Base-by-base conservation (phyloP, 1,284 basidiomycete genomes). In the Leccinum solheimii region DNA sequence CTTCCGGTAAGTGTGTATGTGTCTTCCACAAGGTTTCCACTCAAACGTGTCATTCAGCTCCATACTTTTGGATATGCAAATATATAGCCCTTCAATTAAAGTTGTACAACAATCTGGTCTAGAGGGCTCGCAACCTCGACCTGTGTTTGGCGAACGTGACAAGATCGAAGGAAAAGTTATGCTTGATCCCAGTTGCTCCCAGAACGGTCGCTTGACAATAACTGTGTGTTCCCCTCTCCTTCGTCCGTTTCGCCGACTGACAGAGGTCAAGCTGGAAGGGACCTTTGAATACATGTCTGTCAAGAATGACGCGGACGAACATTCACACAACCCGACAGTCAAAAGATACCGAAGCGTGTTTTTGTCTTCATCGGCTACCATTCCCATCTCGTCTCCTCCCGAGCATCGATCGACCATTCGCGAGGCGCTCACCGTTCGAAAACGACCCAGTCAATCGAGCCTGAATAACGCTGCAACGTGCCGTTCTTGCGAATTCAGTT, bases 91-190 rank as follows among this genome's bases (percentile, higher is more conserved):
- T 11, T 84, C 81, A 11, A 75, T 87, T 16, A 86, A 83, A 71
- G 72, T 81, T 36, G 73, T 78, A 23, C 77, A 79, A 34, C 76
- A 75, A 26, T 69, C 74, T 57, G 75, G 70, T 30, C 72, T 74
- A 50, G 73, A 72, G 27, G 68, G 60, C 40, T 71, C 72, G 27
- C 80, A 79, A 13, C 76, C 81, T 27, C 66, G 82, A 19, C 84
- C 87, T 2, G 83, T 88, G 13, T 89, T 86, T 65, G 79, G 81
- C 40, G 81, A 85, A 59, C 80, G 82, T 54, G 85, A 88, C 69
- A 80, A 78, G 63, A 77, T 89, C n/a, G 76, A 79, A 63, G 87
- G 87, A 40, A 82, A 79, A 57, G 78, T 89, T 23, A 77, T 80
- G 16, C 77, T 90, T 7, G 83, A 86, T 65, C 77, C 81, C 50